These are phyloP conservation scores for Dactylis glomerata DNA, from an alignment of 176 grass and related monocot genomes.

Conservation along the genomic window DNA sequence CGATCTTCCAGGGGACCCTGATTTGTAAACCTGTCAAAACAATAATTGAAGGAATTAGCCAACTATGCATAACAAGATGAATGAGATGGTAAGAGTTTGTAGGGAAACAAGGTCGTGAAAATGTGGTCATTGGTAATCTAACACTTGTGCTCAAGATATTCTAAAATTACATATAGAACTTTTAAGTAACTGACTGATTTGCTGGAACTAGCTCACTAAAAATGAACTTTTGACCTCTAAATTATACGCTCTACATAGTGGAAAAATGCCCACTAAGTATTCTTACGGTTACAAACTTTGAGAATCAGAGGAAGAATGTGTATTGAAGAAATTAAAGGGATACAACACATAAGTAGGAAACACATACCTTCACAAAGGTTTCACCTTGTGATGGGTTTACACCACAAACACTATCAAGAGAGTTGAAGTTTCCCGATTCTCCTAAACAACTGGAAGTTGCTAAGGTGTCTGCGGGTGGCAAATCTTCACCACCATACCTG, in stretches of 20 bases:
- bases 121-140: not conserved
- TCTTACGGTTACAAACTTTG: not conserved
- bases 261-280: not conserved
- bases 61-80: not conserved
- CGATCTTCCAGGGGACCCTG: slow-evolving; percentile 89
- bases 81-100: not conserved
- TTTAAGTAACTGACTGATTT: not conserved
- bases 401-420: slow-evolving; percentile 56
- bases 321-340: not conserved
- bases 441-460: slow-evolving; percentile 60
- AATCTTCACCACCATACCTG: slow-evolving; percentile 57
- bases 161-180: not conserved
- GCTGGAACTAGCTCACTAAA: not conserved
- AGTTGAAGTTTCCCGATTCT: slow-evolving; percentile 55
- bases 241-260: not conserved
- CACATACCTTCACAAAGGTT: slow-evolving; percentile 90
- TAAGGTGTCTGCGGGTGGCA: slow-evolving; percentile 53
- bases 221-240: not conserved
- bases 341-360: not conserved
- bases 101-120: not conserved
- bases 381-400: slow-evolving; percentile 64
- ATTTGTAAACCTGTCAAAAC: slow-evolving; percentile 69
- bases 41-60: not conserved
- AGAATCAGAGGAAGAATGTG: not conserved
- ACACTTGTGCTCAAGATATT: slow-evolving; percentile 1